phyloP scores from a whole-genome alignment of 805 yeast genomes.

The Myxozyma mucilagina region DNA sequence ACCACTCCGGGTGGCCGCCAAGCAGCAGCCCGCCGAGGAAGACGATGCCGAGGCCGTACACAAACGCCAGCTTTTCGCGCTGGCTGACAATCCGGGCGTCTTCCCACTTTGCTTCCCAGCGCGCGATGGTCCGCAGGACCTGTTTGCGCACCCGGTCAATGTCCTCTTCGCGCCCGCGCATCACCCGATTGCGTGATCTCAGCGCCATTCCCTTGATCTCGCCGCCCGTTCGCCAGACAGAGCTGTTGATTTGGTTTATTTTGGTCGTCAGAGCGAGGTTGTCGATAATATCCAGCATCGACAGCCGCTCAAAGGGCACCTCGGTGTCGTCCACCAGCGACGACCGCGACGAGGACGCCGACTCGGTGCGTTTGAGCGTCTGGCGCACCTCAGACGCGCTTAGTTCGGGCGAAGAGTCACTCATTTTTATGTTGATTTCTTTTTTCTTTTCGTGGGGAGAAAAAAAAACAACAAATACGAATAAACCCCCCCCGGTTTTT shows the following conservation, averaged over 20 bases:
- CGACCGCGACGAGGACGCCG: slow-evolving; percentile 15
- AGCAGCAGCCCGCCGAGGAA: slow-evolving; percentile 72
- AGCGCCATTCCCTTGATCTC: slow-evolving; percentile 36
- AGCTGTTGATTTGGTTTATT: slow-evolving; percentile 34
- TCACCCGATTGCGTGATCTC: slow-evolving; percentile 35
- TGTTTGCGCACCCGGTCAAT: slow-evolving; percentile 37
- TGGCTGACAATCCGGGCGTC: slow-evolving; percentile 38
- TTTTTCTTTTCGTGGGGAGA: background rate
- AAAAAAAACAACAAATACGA: no score
- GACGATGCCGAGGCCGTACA: slow-evolving; percentile 65
- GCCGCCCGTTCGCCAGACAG: slow-evolving; percentile 34
- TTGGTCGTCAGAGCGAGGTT: slow-evolving; percentile 37
- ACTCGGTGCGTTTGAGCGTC: background rate
- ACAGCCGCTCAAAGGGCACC: slow-evolving; percentile 36
- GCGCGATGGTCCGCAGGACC: slow-evolving; percentile 36
- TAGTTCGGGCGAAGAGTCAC: slow-evolving; percentile 18
- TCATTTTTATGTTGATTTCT: background rate
- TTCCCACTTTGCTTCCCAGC: slow-evolving; percentile 38
- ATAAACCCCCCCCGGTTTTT: no score
- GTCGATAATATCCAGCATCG: slow-evolving; percentile 41
- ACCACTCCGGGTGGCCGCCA: slow-evolving; percentile 73
- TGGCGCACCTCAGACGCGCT: background rate
- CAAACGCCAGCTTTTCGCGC: slow-evolving; percentile 79
- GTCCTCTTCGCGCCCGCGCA: slow-evolving; percentile 37
- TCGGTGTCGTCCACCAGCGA: slow-evolving; percentile 17